These are phyloP conservation scores for Fraxinus velutina DNA, from an alignment of 305 asterid species.

Conservation along the genomic window DNA sequence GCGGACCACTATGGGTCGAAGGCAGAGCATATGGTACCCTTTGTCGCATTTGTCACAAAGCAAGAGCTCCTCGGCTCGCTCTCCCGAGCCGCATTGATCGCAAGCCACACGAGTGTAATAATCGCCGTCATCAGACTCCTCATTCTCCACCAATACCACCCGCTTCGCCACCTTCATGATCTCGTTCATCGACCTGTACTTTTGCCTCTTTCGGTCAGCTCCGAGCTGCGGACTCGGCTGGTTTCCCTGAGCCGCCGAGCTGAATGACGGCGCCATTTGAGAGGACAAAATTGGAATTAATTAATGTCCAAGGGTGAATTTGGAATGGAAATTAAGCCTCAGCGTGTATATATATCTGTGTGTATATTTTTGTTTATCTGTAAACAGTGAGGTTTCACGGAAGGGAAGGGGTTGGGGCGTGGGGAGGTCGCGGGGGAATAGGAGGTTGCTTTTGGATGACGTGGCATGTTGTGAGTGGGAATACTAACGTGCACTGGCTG, in stretches of 20 bases:
- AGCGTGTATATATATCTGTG: not conserved
- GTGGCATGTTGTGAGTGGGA: conserved; percentile 37
- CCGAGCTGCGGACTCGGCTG: conserved; percentile 24
- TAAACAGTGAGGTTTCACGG: not conserved
- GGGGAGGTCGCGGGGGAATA: conserved; percentile 28
- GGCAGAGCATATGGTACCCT: conserved; percentile 69
- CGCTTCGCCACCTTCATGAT: conserved; percentile 63
- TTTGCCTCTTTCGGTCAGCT: conserved; percentile 27
- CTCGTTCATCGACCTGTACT: conserved; percentile 54
- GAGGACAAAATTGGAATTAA: conserved; percentile 23
- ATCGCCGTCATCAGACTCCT: conserved; percentile 24
- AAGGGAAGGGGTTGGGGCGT: not conserved
- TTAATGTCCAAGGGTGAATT: conserved; percentile 28
- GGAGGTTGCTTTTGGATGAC: conserved; percentile 38
- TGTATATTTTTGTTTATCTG: not conserved
- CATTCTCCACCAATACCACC: conserved; percentile 31
- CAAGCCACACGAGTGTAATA: conserved; percentile 40
- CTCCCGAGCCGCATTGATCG: conserved; percentile 73
- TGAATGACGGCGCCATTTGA: conserved; percentile 48
- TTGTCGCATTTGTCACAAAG: conserved; percentile 67
- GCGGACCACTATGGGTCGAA: conserved; percentile 64
- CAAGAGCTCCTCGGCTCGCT: conserved; percentile 52
- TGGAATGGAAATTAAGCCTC: conserved; percentile 17
- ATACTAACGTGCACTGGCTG: conserved; percentile 30
- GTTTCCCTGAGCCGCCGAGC: conserved; percentile 28